A percentile compares a stretch with the other conserved stretches of the same genome.
phyloP scores from a whole-genome alignment of 164 flowering plant species.

The Warburgia ugandensis region DNA sequence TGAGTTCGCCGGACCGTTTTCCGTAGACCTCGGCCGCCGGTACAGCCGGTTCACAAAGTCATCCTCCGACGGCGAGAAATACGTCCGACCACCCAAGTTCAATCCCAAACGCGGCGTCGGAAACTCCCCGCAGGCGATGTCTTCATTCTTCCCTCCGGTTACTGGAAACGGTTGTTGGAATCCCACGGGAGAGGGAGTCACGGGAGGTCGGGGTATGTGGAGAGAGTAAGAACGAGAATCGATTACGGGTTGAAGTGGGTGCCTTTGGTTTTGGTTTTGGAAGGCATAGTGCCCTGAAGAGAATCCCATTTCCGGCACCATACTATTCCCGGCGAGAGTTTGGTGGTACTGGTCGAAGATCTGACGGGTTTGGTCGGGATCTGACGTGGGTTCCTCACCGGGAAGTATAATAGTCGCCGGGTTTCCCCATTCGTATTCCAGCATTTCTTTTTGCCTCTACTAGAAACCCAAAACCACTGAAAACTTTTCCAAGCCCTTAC shows the following conservation, averaged over 20 bases:
- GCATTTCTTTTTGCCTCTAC: slow-evolving; percentile 23
- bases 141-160: too few relatives aligned
- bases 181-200: too few relatives aligned
- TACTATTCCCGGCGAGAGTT: slow-evolving; percentile 16
- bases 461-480: background rate
- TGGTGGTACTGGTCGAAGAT: slow-evolving; percentile 37
- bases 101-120: background rate
- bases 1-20: slow-evolving; percentile 17
- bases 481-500: background rate
- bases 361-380: slow-evolving; percentile 29
- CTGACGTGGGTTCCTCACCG: slow-evolving; percentile 26
- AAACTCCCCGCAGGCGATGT: background rate
- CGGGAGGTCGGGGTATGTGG: too few relatives aligned
- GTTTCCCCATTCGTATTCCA: slow-evolving; percentile 70
- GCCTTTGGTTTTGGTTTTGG: background rate
- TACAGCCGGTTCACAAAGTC: background rate
- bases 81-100: slow-evolving; percentile 2
- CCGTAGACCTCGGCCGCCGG: background rate
- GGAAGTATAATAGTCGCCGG: slow-evolving; percentile 35
- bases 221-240: too few relatives aligned
- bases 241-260: too few relatives aligned
- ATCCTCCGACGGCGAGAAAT: background rate
- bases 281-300: background rate
- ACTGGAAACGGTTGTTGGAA: too few relatives aligned
- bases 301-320: background rate